phyloP scores from a whole-genome alignment of 2,329 filamentous ascomycete species.

The Westerdykella sp. region DNA sequence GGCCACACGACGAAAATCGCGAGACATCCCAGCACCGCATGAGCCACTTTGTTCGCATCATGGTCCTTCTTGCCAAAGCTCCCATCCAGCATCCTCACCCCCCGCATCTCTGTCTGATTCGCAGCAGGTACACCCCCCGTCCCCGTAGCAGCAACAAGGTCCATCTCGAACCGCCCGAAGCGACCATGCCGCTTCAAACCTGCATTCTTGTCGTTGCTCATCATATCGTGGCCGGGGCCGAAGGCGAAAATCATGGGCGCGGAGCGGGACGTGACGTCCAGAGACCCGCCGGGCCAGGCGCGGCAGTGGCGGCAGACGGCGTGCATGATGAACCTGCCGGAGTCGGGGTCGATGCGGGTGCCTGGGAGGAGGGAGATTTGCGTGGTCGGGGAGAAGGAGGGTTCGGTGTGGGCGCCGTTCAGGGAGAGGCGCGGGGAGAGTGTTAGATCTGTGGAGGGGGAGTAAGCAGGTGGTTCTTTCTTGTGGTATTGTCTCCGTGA shows the following conservation, averaged over 20 bases:
- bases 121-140: constrained; percentile 30
- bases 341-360: constrained; percentile 27
- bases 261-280: constrained; percentile 25
- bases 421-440: constrained; percentile 33
- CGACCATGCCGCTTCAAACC: constrained; percentile 33
- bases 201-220: constrained; percentile 27
- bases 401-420: constrained; percentile 28
- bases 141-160: constrained; percentile 36
- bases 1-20: constrained; percentile 30
- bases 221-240: constrained; percentile 25
- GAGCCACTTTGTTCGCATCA: constrained; percentile 24
- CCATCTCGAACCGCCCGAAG: constrained; percentile 39
- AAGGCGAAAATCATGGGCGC: constrained; percentile 42
- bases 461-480: background rate
- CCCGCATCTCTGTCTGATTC: constrained; percentile 9
- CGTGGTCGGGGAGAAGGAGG: constrained; percentile 23
- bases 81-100: constrained; percentile 19
- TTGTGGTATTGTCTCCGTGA: no score
- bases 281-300: constrained; percentile 30
- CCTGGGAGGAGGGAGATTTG: constrained; percentile 26
- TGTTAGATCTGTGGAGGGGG: constrained; percentile 25
- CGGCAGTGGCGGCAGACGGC: constrained; percentile 38
- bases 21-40: constrained; percentile 28
- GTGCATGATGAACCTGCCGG: constrained; percentile 31
- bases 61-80: constrained; percentile 18